These are phyloP conservation scores for Fusarium sp. DNA, from an alignment of 2,329 filamentous ascomycete species.

Conservation along the genomic window DNA sequence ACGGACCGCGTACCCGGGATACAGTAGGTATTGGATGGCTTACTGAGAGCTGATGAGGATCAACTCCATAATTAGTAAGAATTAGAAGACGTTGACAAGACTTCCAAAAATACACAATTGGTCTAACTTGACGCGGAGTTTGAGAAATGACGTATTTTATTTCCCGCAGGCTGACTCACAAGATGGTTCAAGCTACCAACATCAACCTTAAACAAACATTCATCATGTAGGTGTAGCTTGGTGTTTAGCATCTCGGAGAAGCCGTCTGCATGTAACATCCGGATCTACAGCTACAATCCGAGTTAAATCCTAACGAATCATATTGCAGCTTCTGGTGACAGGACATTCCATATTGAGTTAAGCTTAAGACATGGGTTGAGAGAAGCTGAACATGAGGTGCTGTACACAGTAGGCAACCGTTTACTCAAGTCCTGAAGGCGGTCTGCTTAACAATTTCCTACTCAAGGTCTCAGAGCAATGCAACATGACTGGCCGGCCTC, in stretches of 20 bases:
- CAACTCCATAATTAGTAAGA: neutral
- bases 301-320: neutral
- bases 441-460: slow-evolving; percentile 41
- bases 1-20: neutral
- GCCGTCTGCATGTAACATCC: slow-evolving; percentile 30
- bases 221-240: neutral
- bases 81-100: neutral
- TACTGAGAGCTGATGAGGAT: neutral
- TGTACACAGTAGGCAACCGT: neutral
- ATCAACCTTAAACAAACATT: neutral
- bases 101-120: neutral
- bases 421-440: slow-evolving; percentile 6
- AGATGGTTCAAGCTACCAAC: neutral
- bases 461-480: neutral
- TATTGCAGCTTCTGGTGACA: neutral
- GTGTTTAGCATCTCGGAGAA: slow-evolving; percentile 4
- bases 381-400: neutral
- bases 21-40: slow-evolving; percentile 4
- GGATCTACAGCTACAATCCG: neutral
- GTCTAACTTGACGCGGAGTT: neutral
- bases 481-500: neutral
- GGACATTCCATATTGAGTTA: neutral
- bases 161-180: neutral
- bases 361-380: neutral
- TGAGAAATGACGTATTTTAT: neutral